A percentile compares a stretch with the other conserved stretches of the same genome.
Conservation (phyloP, 257 asterid genomes). For the Eustoma russellianum region DNA sequence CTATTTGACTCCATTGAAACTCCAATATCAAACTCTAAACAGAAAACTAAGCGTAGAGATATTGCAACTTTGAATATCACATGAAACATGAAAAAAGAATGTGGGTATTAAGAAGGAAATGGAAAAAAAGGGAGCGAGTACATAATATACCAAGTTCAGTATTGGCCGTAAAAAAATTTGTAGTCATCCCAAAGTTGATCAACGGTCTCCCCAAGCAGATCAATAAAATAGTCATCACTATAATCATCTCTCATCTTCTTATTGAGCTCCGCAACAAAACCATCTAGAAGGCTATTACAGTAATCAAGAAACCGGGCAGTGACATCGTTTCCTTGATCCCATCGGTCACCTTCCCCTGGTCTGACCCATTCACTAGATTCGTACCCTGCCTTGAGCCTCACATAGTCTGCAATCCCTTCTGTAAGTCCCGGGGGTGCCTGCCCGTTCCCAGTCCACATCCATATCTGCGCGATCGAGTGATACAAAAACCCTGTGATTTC, state of each 20-base stretch:
- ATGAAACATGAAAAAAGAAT: no score
- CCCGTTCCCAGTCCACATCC: constrained; percentile 63
- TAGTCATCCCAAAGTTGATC: constrained; percentile 60
- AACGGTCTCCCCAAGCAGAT: constrained; percentile 41
- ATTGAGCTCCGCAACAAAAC: constrained; percentile 53
- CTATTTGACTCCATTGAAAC: no score
- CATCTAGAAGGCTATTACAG: constrained; percentile 23
- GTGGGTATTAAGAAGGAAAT: no score
- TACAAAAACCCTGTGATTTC: constrained; percentile 47
- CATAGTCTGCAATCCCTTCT: constrained; percentile 52
- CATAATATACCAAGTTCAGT: no score
- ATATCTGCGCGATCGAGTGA: constrained; percentile 53
- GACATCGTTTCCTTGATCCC: constrained; percentile 69
- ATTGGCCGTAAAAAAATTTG: constrained; percentile 20
- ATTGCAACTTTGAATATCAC: no score
- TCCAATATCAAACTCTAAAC: no score
- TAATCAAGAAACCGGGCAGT: constrained; percentile 60
- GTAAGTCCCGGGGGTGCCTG: constrained; percentile 37
- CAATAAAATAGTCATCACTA: constrained; percentile 28
- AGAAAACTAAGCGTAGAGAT: no score
- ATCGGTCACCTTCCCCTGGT: constrained; percentile 46
- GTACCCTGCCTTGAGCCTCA: constrained; percentile 45
- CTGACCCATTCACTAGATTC: constrained; percentile 60
- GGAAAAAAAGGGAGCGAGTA: no score
- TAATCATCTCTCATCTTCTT: constrained; percentile 48